Evolutionary conservation across 768 basidiomycete genomes (phyloP), one percentile per base, ranked within the genome.

Genomic region (Mycena leptocephala): DNA sequence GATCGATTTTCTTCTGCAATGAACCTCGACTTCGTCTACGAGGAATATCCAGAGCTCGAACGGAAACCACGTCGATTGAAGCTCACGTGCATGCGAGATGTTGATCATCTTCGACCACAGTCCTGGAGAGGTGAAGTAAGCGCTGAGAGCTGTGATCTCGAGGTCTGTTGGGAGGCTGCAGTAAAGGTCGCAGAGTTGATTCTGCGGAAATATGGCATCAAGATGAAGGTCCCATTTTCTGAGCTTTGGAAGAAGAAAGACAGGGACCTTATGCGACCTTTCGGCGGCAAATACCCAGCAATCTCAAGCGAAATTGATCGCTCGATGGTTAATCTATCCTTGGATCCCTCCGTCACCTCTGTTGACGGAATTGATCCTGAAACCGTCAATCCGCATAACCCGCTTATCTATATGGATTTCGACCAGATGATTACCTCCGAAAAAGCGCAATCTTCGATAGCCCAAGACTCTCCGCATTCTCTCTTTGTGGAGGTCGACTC

Each of bases 251-350:
- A 53, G 16, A 24, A 18, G n/a, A 18, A 22, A 4, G 67, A 68
- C 24, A 70, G 78, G 8, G 82, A 84, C 48, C 68, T 84, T 30
- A 63, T 83, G 69, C 65, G 79, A 10, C 83, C 83, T 1, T 73
- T 71, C 2, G 79, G 79, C 13, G 81, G 83, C 5, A 80, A 80
- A 53, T 84, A 83, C 70, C 83, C 82, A 18, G 81, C 81, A n/a
- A 77, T 83, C 22, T 79, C 82, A n/a, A 46, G 59, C 7, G 81
- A 82, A 51, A 67, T 79, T 2, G 82, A 84, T 65, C 73, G 80
- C 13, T 83, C 79, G 2, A 18, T 81, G 63, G 43, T 43, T 18
- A 28, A 63, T 28, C 9, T 41, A 7, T 46, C 63, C 7, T n/a
- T 41, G 16, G 9, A 7, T n/a, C 22, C 20, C 6, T 22, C 33